Conservation (phyloP, 441 rosid species). For the Macaranga tanarius region DNA sequence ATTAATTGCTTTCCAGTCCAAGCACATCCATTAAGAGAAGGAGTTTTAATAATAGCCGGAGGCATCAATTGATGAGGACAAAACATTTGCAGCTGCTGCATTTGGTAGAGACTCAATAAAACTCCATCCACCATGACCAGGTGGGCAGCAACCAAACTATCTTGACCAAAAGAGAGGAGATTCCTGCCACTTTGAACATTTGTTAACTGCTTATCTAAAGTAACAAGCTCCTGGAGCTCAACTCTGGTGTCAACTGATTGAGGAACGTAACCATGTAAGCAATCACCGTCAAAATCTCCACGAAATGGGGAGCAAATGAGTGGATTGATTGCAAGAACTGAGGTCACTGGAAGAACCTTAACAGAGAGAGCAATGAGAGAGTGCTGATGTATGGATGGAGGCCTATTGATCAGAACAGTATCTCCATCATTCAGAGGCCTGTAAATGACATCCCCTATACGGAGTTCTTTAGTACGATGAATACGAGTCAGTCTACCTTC, state of each 20-base stretch:
- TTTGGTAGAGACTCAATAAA: conserved; percentile 45
- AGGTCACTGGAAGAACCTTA: conserved; percentile 62
- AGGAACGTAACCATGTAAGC: conserved; percentile 94
- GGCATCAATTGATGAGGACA: conserved; percentile 42
- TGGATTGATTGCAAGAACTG: conserved; percentile 84
- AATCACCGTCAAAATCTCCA: conserved; percentile 98
- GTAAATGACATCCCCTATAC: conserved; percentile 57
- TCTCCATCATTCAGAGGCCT: conserved; percentile 81
- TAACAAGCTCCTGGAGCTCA: conserved; percentile 85
- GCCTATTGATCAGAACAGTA: conserved; percentile 74
- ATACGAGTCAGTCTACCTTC: conserved; percentile 49
- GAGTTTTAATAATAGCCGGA: conserved; percentile 54
- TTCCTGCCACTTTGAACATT: conserved; percentile 82
- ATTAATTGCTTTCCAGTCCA: conserved; percentile 95
- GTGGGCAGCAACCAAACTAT: conserved; percentile 82
- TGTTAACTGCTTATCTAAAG: conserved; percentile 72
- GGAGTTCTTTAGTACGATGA: conserved; percentile 49
- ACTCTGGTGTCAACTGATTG: conserved; percentile 71
- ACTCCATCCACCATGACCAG: conserved; percentile 59
- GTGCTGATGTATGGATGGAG: conserved; percentile 95
- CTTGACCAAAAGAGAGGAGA: conserved; percentile 77
- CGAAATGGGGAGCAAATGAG: conserved; percentile 86
- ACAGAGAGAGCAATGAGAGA: conserved; percentile 82
- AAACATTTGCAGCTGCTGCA: conserved; percentile 91
- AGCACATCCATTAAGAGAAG: conserved; percentile 38